These are phyloP conservation scores for Collybiopsis luxurians DNA, from an alignment of 768 basidiomycete genomes.

Conservation along the genomic window DNA sequence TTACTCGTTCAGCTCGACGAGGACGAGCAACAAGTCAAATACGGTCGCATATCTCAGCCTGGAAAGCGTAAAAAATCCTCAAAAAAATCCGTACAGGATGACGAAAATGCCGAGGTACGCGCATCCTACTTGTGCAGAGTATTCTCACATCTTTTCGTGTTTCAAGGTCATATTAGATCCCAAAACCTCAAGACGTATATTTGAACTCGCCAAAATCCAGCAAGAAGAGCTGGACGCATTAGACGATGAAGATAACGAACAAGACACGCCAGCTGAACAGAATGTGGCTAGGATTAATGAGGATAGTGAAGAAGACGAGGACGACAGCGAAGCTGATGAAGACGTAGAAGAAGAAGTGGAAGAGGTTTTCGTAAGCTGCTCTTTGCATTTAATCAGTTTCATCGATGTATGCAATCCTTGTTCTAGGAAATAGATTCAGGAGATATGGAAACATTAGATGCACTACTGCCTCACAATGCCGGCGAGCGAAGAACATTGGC, in stretches of 20 bases:
- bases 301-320: conserved; percentile 41
- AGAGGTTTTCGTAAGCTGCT: conserved; percentile 53
- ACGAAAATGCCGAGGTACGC: conserved; percentile 56
- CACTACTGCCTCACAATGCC: conserved; percentile 71
- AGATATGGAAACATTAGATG: conserved; percentile 85
- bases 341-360: conserved; percentile 52
- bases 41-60: conserved; percentile 73
- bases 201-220: conserved; percentile 90
- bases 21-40: conserved; percentile 75
- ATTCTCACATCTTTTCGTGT: conserved; percentile 10
- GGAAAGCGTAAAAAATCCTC: conserved; percentile 71
- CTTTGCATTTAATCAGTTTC: not conserved
- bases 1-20: conserved; percentile 80
- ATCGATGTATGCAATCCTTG: conserved; percentile 13
- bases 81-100: conserved; percentile 37
- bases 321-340: conserved; percentile 29
- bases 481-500: conserved; percentile 84
- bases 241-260: conserved; percentile 59
- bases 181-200: conserved; percentile 82
- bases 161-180: conserved; percentile 69
- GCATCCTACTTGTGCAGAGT: conserved; percentile 14
- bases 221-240: conserved; percentile 81
- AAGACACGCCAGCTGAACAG: conserved; percentile 26
- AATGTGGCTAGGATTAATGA: conserved; percentile 20
- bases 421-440: conserved; percentile 85